A percentile compares a stretch with the other conserved stretches of the same genome.
Conservation (phyloP, 192 early-diverging fungal genomes). For the Cladochytrium replicatum region DNA sequence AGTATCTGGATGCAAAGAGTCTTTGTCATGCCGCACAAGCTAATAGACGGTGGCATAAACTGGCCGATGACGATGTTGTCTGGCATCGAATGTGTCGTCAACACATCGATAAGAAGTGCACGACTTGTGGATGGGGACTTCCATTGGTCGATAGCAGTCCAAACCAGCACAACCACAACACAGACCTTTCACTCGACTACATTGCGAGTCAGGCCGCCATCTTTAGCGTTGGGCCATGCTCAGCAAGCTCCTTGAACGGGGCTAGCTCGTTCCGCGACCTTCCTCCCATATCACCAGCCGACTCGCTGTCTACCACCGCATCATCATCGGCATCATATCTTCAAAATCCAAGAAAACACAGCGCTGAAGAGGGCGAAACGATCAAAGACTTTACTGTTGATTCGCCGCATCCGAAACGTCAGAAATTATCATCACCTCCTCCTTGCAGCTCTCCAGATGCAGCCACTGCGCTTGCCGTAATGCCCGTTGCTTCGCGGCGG, state of each 20-base stretch:
- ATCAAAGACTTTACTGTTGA: no score
- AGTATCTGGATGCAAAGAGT: slow-evolving; percentile 83
- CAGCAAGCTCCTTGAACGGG: no score
- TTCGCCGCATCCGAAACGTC: no score
- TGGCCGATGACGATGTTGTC: slow-evolving; percentile 85
- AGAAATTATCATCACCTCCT: slow-evolving; percentile 2
- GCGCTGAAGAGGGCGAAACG: not conserved
- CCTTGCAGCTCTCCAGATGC: slow-evolving; percentile 1
- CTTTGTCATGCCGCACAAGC: slow-evolving; percentile 90
- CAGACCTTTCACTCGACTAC: not conserved
- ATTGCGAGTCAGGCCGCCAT: not conserved
- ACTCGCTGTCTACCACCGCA: no score
- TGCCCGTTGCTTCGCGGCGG: no score
- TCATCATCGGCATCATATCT: not conserved
- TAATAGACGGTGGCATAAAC: slow-evolving; percentile 61
- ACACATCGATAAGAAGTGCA: slow-evolving; percentile 93
- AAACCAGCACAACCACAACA: slow-evolving; percentile 2
- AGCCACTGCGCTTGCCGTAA: slow-evolving; percentile 15
- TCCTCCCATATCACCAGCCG: no score
- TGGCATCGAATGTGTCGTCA: slow-evolving; percentile 98
- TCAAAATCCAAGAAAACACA: not conserved
- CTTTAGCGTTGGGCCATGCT: no score
- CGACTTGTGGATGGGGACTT: slow-evolving; percentile 94
- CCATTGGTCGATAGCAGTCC: slow-evolving; percentile 69
- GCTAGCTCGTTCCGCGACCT: no score